A percentile compares a stretch with the other conserved stretches of the same genome.
Conservation (phyloP, 352 stramenopile species). For the Phytophthora citrophthora region DNA sequence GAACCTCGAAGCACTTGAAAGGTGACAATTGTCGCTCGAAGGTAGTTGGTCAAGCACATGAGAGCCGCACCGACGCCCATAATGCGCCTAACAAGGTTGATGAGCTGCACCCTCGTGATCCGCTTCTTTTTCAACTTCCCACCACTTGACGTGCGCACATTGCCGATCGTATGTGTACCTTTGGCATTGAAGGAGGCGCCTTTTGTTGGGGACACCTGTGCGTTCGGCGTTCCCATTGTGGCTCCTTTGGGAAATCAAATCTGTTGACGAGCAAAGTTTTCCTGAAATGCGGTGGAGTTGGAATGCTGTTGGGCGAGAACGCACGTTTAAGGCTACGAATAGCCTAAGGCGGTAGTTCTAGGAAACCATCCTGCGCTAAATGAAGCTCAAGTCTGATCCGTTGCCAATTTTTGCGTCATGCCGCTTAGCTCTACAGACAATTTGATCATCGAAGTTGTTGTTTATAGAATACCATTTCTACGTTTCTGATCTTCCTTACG, state of each 20-base stretch:
- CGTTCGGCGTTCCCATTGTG: constrained; percentile 10
- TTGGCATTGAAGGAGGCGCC: constrained; percentile 1
- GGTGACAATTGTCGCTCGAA: constrained; percentile 32
- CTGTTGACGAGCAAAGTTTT: not conserved
- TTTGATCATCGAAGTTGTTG: not conserved
- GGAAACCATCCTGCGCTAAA: not conserved
- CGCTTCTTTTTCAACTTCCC: constrained; percentile 29
- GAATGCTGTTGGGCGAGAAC: not conserved
- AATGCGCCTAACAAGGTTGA: constrained; percentile 33
- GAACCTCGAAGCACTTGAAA: constrained; percentile 27
- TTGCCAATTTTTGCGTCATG: too few species aligned
- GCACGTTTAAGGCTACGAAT: not conserved
- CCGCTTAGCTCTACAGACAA: too few species aligned
- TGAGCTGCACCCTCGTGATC: constrained; percentile 22
- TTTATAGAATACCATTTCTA: not conserved
- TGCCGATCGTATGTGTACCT: constrained; percentile 1
- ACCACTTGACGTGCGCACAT: not conserved
- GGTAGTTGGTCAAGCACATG: constrained; percentile 38
- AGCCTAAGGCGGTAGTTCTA: not conserved
- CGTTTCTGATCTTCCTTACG: constrained; percentile 8
- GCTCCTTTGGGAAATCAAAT: too few species aligned
- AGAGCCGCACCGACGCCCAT: constrained; percentile 30
- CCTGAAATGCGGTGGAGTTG: not conserved
- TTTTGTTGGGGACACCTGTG: constrained; percentile 23
- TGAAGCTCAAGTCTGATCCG: not conserved